Conservation (phyloP, 1,284 basidiomycete genomes). For the Apiotrichum domesticum region DNA sequence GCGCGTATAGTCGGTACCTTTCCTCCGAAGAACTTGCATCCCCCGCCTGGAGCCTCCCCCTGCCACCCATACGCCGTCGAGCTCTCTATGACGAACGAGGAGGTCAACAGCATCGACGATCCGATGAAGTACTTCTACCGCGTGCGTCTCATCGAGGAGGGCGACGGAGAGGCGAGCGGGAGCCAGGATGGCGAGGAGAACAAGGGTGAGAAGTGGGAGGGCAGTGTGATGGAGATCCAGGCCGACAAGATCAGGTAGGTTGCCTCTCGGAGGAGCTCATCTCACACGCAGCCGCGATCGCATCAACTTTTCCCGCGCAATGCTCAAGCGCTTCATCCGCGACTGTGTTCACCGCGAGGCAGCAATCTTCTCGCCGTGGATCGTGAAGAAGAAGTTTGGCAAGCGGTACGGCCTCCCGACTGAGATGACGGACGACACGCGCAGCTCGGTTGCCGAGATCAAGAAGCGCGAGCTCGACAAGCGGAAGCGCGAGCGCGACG, state of each 20-base stretch:
- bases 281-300: constrained; percentile 69
- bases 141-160: constrained; percentile 60
- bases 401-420: constrained; percentile 73
- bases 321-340: constrained; percentile 88
- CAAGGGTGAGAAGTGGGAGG: constrained; percentile 46
- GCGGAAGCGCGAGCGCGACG: constrained; percentile 58
- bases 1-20: constrained; percentile 36
- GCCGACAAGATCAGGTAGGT: constrained; percentile 71
- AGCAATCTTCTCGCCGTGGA: constrained; percentile 89
- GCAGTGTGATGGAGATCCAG: constrained; percentile 72
- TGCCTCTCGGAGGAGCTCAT: neutral
- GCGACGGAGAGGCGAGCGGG: constrained; percentile 17
- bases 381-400: constrained; percentile 78
- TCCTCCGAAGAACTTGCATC: constrained; percentile 51
- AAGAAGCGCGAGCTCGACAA: constrained; percentile 84
- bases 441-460: constrained; percentile 66
- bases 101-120: constrained; percentile 67
- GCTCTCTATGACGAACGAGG: constrained; percentile 65
- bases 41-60: constrained; percentile 33
- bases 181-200: constrained; percentile 38
- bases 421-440: constrained; percentile 77
- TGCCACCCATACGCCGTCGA: constrained; percentile 63
- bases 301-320: constrained; percentile 89
- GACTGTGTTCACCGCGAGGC: constrained; percentile 88
- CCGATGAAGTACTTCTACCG: constrained; percentile 80